Conservation (phyloP, 1,284 basidiomycete genomes). For the Athelia sp. region DNA sequence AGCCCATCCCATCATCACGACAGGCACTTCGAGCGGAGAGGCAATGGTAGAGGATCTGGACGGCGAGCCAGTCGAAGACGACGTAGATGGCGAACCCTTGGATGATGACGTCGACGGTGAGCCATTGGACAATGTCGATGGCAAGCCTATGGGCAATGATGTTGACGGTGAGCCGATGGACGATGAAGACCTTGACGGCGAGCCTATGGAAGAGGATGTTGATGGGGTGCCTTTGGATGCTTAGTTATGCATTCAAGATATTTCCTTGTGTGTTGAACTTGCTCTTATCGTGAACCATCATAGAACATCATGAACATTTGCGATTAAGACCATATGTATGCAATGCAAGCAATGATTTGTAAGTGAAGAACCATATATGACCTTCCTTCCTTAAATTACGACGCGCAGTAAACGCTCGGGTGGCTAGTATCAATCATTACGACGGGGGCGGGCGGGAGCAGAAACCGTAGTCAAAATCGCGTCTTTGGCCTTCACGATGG, state of each 20-base stretch:
- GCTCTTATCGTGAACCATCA: no score
- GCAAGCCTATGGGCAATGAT: constrained; percentile 22
- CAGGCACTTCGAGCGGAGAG: constrained; percentile 35
- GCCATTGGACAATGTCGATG: constrained; percentile 15
- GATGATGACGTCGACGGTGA: constrained; percentile 29
- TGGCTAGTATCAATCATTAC: constrained; percentile 9
- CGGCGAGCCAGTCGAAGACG: constrained; percentile 40
- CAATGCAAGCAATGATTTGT: not conserved
- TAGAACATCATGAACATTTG: not conserved
- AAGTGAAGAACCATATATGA: not conserved
- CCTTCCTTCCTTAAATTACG: constrained; percentile 2
- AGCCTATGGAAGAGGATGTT: constrained; percentile 39
- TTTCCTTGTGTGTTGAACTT: not conserved
- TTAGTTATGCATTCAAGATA: constrained; percentile 19
- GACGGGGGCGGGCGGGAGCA: constrained; percentile 40
- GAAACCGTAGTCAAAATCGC: constrained; percentile 71
- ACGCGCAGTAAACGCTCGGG: not conserved
- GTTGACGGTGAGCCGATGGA: constrained; percentile 28
- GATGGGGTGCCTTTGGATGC: constrained; percentile 33
- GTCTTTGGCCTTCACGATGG: constrained; percentile 74
- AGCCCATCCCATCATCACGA: constrained; percentile 18
- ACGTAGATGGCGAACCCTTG: constrained; percentile 38
- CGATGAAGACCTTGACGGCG: constrained; percentile 46
- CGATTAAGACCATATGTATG: not conserved
- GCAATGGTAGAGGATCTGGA: constrained; percentile 50